These are phyloP conservation scores for Chlamydomonas incerta DNA, from an alignment of 139 green algal genomes.

Conservation along the genomic window DNA sequence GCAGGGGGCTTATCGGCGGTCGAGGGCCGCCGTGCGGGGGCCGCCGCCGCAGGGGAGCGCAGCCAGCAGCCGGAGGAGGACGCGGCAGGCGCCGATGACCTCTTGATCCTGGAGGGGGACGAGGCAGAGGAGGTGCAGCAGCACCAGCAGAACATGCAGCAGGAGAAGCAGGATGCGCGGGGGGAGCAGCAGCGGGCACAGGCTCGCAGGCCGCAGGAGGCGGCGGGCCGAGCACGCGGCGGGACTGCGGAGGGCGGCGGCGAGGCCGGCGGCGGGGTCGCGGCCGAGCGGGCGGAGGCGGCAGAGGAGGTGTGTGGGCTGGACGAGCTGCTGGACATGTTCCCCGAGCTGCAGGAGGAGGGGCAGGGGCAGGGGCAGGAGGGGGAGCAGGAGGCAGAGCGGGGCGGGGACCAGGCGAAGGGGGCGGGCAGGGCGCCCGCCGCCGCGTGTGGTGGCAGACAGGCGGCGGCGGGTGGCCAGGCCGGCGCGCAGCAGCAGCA, in stretches of 20 bases:
- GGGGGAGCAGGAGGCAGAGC: background rate
- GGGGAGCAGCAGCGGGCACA: too few relatives aligned
- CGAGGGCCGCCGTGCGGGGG: too few relatives aligned
- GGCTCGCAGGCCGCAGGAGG: too few relatives aligned
- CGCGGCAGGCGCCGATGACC: too few relatives aligned
- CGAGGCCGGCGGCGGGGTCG: too few relatives aligned
- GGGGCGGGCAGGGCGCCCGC: background rate
- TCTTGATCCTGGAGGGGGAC: background rate
- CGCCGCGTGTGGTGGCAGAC: too few relatives aligned
- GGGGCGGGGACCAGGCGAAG: background rate
- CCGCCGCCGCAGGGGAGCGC: too few relatives aligned
- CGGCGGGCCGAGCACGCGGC: too few relatives aligned
- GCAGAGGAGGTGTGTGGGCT: constrained; percentile 1
- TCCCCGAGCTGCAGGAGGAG: constrained; percentile 24
- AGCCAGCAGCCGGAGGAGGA: too few relatives aligned
- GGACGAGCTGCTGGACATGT: constrained; percentile 30
- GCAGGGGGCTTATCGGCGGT: too few relatives aligned
- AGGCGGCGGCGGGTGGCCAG: too few relatives aligned
- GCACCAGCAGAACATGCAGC: background rate
- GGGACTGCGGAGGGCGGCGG: too few relatives aligned
- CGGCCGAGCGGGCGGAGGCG: background rate
- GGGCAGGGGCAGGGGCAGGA: background rate
- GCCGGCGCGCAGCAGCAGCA: background rate
- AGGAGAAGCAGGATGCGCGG: background rate
- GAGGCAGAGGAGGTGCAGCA: background rate